Base-by-base conservation (phyloP, 768 basidiomycete species). In the Tulasnella sp. region DNA sequence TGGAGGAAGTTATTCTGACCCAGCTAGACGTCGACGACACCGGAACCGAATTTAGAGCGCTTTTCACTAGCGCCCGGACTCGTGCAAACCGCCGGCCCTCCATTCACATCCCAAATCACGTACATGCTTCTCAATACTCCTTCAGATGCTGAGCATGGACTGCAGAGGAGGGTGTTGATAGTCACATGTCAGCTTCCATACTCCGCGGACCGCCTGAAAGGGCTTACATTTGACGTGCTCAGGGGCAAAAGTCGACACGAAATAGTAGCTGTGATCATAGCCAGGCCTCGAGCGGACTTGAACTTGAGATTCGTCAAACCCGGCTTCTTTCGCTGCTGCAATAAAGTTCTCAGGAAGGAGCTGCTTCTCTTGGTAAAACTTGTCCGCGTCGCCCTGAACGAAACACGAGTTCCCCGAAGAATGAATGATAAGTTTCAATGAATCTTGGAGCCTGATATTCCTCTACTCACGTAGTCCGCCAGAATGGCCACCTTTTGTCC, bases 241-340 rank as follows among this genome's bases (percentile, higher is more conserved):
- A 14, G 91, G 86, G 22, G 90, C 91, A 81, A 97, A 97, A 2
- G 93, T 95, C 0, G 95, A 94, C 64, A 91, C 94, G 81, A 97
- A 97, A 83, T 91, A 96, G 82, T 96, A 96, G 72, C 90, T 90
- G 81, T 95, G 93, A 80, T 96, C 94, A 81, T 96, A 97, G 36
- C 90, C 93, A 71, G 90, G 90, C 67, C 96, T 93, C 77, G 87
- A 86, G 78, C 93, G 86, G 29, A 97, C 92, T 64, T 88, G 85
- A 8, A 98, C 93, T 82, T 93, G 90, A 22, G 87, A 85, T 79
- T 92, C 89, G 77, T 89, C 88, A 79, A 91, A 88, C 4, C 93
- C 92, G 7, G 89, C 86, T 77, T 89, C 87, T 77, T 91, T 87
- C 8, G 93, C 91, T 0, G 92, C 93, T 79, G 89, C 88, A 76